These are phyloP conservation scores for Crataegus laevigata DNA, from an alignment of 306 rosid genomes.

Conservation along the genomic window DNA sequence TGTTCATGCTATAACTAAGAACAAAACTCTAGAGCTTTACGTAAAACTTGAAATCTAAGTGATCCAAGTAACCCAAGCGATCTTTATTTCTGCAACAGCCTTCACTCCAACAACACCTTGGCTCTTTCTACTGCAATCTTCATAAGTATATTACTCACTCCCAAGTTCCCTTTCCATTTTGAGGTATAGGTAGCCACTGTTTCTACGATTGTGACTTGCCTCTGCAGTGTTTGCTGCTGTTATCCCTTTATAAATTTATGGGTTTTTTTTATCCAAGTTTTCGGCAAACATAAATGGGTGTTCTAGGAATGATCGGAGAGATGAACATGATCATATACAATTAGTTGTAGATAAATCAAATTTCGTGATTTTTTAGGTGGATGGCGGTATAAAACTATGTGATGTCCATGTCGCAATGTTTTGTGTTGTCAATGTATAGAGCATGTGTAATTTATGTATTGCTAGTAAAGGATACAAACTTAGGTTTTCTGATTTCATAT, in stretches of 20 bases:
- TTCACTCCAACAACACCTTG: conserved; percentile 1
- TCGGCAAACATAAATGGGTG: neutral
- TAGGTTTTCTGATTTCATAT: no score
- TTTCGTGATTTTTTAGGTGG: neutral
- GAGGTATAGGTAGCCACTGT: conserved; percentile 15
- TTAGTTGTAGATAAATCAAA: neutral
- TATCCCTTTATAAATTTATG: neutral
- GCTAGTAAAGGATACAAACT: no score
- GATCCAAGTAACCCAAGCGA: no score
- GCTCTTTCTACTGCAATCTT: conserved; percentile 21
- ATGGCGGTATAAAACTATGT: neutral
- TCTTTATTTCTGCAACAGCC: no score
- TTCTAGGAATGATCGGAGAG: neutral
- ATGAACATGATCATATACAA: neutral
- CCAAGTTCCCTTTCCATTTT: conserved; percentile 20
- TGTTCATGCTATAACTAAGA: no score
- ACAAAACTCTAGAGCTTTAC: no score
- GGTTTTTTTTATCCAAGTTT: neutral
- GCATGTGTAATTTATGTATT: neutral
- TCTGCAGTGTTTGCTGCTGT: conserved; percentile 32
- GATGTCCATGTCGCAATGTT: neutral
- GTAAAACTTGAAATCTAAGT: no score
- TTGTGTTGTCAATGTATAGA: neutral
- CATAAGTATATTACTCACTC: conserved; percentile 15
- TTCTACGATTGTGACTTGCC: conserved; percentile 21